Evolutionary conservation across 2,329 filamentous ascomycete species (phyloP).

Genomic region (Paecilomyces sp.): DNA sequence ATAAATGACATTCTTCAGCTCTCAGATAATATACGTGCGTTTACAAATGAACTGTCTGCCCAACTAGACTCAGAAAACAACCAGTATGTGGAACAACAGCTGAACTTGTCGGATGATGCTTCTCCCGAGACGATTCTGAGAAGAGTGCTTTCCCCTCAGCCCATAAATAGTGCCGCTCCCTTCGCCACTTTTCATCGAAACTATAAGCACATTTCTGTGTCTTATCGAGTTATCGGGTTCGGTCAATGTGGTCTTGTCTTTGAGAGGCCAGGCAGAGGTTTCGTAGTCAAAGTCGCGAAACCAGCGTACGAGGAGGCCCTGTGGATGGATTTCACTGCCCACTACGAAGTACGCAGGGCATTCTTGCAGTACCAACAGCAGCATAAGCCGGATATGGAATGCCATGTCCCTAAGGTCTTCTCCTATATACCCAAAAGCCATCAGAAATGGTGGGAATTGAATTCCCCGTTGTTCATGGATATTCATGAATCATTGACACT

Average conservation of each 20-base stretch:
- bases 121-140: background rate
- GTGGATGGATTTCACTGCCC: conserved; percentile 7
- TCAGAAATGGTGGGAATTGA: conserved; percentile 5
- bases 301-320: conserved; percentile 4
- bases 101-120: background rate
- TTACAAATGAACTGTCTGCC: background rate
- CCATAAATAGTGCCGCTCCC: background rate
- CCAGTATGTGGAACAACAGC: background rate
- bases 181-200: background rate
- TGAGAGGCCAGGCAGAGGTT: conserved; percentile 1
- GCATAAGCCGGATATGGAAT: conserved; percentile 1
- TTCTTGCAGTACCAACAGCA: background rate
- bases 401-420: conserved; percentile 5
- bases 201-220: conserved; percentile 5
- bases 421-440: conserved; percentile 6
- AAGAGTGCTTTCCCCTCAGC: background rate
- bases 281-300: conserved; percentile 5
- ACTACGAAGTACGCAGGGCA: background rate
- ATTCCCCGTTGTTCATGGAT: background rate
- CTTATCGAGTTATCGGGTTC: conserved; percentile 5
- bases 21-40: background rate
- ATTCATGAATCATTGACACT: background rate
- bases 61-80: background rate
- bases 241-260: conserved; percentile 9
- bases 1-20: background rate